phyloP scores from a whole-genome alignment of 441 rosid species.

The Gossypium davidsonii region DNA sequence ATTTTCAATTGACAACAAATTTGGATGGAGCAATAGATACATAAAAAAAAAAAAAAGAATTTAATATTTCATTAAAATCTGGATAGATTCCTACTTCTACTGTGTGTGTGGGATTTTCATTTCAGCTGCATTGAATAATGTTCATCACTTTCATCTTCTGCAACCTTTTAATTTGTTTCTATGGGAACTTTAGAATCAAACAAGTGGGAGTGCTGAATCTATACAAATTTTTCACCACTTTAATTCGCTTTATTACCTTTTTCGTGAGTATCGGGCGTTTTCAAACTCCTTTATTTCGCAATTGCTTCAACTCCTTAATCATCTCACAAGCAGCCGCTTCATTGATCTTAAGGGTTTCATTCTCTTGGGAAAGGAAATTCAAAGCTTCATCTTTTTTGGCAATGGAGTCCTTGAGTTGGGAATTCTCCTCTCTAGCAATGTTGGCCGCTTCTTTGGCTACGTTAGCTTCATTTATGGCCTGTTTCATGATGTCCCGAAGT shows the following conservation, averaged over 20 bases:
- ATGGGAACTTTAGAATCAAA: slow-evolving; percentile 27
- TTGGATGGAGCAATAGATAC: too few species aligned
- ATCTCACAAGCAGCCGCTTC: slow-evolving; percentile 53
- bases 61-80: background rate
- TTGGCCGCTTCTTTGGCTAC: slow-evolving; percentile 80
- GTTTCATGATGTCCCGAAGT: slow-evolving; percentile 73
- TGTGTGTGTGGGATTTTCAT: background rate
- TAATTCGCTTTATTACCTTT: slow-evolving; percentile 19
- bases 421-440: slow-evolving; percentile 60
- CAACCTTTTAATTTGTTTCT: slow-evolving; percentile 10
- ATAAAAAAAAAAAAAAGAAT: too few species aligned
- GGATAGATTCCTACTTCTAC: background rate
- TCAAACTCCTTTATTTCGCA: slow-evolving; percentile 24
- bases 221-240: background rate
- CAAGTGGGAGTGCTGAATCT: background rate
- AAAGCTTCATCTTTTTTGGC: slow-evolving; percentile 62
- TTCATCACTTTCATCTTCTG: slow-evolving; percentile 20
- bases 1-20: too few species aligned
- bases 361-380: slow-evolving; percentile 49
- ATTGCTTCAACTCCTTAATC: slow-evolving; percentile 49
- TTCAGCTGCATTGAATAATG: background rate
- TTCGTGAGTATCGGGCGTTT: slow-evolving; percentile 18
- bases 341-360: slow-evolving; percentile 49
- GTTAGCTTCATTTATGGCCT: slow-evolving; percentile 82
- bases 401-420: slow-evolving; percentile 60